Evolutionary conservation across 768 basidiomycete species (phyloP).

Genomic region (Butyriboletus loyo): DNA sequence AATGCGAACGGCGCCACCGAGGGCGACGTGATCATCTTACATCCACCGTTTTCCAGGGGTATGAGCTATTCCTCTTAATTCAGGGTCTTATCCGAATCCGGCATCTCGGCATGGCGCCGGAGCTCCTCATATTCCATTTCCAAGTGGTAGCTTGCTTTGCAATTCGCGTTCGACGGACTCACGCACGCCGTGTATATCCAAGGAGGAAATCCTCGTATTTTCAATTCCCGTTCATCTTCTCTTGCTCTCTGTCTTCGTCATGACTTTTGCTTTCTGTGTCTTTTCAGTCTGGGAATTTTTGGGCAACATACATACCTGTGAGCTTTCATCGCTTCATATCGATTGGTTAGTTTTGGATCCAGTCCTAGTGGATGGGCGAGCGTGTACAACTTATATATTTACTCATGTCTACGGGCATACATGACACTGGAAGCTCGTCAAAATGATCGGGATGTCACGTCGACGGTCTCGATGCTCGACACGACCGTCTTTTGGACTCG

Average conservation of each 20-base stretch:
- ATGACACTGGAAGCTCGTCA: background rate
- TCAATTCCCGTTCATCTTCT: background rate
- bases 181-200: conserved; percentile 7
- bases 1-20: background rate
- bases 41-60: conserved; percentile 23
- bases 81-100: background rate
- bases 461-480: no score
- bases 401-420: background rate
- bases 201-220: background rate
- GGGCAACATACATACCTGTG: background rate
- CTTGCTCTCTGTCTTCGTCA: background rate
- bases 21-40: background rate
- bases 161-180: background rate
- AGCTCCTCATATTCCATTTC: background rate
- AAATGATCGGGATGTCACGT: no score
- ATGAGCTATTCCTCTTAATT: conserved; percentile 23
- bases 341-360: background rate
- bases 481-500: no score
- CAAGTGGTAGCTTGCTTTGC: background rate
- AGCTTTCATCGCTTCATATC: background rate
- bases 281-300: background rate
- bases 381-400: background rate
- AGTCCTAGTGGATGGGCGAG: background rate
- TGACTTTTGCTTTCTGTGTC: background rate
- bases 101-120: background rate